Evolutionary conservation across 257 asterid genomes (phyloP), one percentile per base, ranked within the genome.

Genomic region (Gardenia jasminoides): DNA sequence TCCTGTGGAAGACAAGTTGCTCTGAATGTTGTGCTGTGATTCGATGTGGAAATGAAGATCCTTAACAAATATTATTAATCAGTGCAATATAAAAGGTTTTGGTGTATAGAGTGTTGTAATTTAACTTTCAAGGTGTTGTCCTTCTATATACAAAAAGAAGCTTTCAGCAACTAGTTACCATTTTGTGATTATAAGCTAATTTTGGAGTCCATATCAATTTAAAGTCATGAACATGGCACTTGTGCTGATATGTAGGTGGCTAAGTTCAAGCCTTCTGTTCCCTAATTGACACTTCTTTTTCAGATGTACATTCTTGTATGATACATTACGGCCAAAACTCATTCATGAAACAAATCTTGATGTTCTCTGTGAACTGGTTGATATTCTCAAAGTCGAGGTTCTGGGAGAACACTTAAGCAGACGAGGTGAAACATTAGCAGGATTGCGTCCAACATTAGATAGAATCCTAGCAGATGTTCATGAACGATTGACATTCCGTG

Each of bases 271-370:
- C 10, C 41, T 2, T 30, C 39, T 75, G 9, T 67, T 9, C 30
- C 54, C 48, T 31, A 54, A 54, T 84, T 44, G 54, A 15, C 39
- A 17, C 31, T 72, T 15, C 30, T 47, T 28, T 84, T 90, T 85
- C 96, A 96, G 97, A 91, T 96, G 97, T 83, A 93, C 97, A 26
- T 90, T 91, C 90, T 84, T 96, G 85, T 96, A 92, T 86, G 99
- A 96, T 82, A 96, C 96, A 48, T 85, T 93, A 76, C 92, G 98
- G 46, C 98, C 98, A 30, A 96, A 90, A 85, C 97, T 96, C 76
- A 93, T 93, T 85, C 98, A 96, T 81, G 99, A 96, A 89, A 94
- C 94, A 73, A 93, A 91, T 88, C 91, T 96, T 84, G 99, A 96
- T 90, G 88, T 86, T 81, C 98, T 96, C 76, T 96, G 99, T 84